phyloP scores from a whole-genome alignment of 768 basidiomycete species.

The Hemileccinum rubropunctum region DNA sequence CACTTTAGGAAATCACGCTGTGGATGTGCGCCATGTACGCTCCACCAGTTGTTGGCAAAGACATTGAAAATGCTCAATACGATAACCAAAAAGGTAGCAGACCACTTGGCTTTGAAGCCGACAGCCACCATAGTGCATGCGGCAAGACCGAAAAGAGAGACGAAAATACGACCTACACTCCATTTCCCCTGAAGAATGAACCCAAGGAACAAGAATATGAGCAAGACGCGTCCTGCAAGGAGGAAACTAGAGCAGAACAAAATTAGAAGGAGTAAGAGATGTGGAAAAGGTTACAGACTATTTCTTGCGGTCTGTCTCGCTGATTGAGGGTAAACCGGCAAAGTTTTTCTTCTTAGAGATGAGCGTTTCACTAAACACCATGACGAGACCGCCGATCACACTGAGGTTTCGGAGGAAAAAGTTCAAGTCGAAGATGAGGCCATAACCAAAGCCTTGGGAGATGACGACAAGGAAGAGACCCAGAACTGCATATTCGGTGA shows the following conservation, averaged over 20 bases:
- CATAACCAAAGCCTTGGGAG: constrained; percentile 97
- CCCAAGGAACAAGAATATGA: constrained; percentile 99
- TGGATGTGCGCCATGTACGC: constrained; percentile 86
- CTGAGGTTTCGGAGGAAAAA: constrained; percentile 99
- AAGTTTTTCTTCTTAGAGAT: constrained; percentile 83
- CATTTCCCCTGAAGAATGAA: constrained; percentile 94
- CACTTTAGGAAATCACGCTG: constrained; percentile 98
- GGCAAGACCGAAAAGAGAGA: constrained; percentile 85
- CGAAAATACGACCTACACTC: constrained; percentile 81
- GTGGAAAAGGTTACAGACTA: constrained; percentile 58
- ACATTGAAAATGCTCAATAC: constrained; percentile 94
- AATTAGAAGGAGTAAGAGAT: constrained; percentile 1
- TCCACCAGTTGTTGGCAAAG: constrained; percentile 99
- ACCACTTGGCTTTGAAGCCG: constrained; percentile 99
- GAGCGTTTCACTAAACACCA: constrained; percentile 98
- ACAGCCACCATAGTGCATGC: constrained; percentile 96
- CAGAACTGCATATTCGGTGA: constrained; percentile 85
- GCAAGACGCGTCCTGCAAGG: constrained; percentile 91
- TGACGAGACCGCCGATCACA: constrained; percentile 96
- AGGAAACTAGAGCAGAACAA: constrained; percentile 66
- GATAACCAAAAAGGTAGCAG: constrained; percentile 91
- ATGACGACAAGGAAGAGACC: constrained; percentile 90
- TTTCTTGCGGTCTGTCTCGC: constrained; percentile 96
- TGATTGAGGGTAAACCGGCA: constrained; percentile 85
- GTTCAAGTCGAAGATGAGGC: constrained; percentile 98